These are phyloP conservation scores for Fusarium illudens DNA, from an alignment of 2,329 filamentous ascomycete genomes.

Conservation along the genomic window DNA sequence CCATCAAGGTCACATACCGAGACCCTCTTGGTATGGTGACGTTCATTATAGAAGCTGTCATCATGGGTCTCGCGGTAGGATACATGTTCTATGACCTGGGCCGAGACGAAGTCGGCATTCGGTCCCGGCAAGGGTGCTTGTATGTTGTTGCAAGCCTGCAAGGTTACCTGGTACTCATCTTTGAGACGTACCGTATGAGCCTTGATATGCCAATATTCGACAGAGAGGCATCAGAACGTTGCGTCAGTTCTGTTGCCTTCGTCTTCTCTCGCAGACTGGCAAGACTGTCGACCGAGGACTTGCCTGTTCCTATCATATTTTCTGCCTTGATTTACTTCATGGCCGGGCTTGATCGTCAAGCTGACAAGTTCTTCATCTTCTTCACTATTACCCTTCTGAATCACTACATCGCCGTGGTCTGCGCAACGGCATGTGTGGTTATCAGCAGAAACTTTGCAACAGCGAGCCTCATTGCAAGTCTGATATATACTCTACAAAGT, in stretches of 20 bases:
- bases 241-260: constrained; percentile 74
- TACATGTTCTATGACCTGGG: constrained; percentile 76
- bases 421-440: constrained; percentile 73
- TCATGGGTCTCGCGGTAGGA: constrained; percentile 76
- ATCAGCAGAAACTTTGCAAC: constrained; percentile 73
- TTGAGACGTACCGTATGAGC: constrained; percentile 78
- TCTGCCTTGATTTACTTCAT: constrained; percentile 80
- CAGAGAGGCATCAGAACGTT: constrained; percentile 76
- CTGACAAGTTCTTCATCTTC: constrained; percentile 74
- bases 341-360: constrained; percentile 73
- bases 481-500: constrained; percentile 76
- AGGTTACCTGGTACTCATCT: constrained; percentile 78
- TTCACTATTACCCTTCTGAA: constrained; percentile 72
- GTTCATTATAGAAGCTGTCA: constrained; percentile 72
- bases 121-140: constrained; percentile 75
- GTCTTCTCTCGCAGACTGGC: constrained; percentile 75
- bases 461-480: constrained; percentile 75
- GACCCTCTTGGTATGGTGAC: constrained; percentile 80
- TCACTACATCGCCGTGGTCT: constrained; percentile 78
- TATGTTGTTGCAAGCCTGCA: constrained; percentile 78
- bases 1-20: constrained; percentile 75
- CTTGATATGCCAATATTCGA: constrained; percentile 81
- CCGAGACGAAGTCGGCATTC: constrained; percentile 73
- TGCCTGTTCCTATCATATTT: constrained; percentile 76
- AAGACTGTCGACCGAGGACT: constrained; percentile 73